Base-by-base conservation (phyloP, 148 eudicot genomes). In the Rhododendron ferrugineum region DNA sequence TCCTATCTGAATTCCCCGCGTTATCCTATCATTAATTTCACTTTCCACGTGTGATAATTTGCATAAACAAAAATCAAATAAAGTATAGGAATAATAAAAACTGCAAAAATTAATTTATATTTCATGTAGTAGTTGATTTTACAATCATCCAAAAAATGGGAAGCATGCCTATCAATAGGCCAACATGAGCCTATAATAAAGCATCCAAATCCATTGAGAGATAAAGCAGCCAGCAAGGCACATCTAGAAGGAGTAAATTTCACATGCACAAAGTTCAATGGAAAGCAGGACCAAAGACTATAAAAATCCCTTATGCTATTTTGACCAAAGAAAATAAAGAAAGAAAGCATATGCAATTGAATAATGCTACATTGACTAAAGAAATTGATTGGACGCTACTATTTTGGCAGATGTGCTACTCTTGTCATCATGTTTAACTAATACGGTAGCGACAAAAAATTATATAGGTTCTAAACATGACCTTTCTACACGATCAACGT, bases 151-250 rank as follows among this genome's bases (percentile, higher is more conserved):
- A 50, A 62, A 50, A 62, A 62, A 14, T 30, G 37, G 36, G 37
- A 70, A 32, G 18, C 75, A 70, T 68, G 40, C 42, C 42, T 74
- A 14, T 36, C 78, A 1, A 36, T 36, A 16, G 44, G 78, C 46
- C 78, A 74, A 74, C 78, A 32, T 74, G 78, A 74, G 78, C 47
- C 78, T 36, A 46, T 46, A 46, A 70, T 70, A 73, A 74, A 74
- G 78, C 18, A 36, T 74, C 46, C 78, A 74, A 37, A 74, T 36
- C 23, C 78, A 74, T 6, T 36, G n/a, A 74, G 2, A 36, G 47
- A 18, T 2, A 74, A 34, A 74, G 78, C 78, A 18, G 46, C 26
- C 44, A 74, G 47, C 22, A 18, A 37, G 37, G 11, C 78, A 74
- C 20, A 70, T 9, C 40, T 5, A 30, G 18, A 14, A 70, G 75